Percentiles rank a stretch among this genome's conserved stretches.
Conservation (phyloP, 23 red algal genomes). For the Pyropia yezoensis region DNA sequence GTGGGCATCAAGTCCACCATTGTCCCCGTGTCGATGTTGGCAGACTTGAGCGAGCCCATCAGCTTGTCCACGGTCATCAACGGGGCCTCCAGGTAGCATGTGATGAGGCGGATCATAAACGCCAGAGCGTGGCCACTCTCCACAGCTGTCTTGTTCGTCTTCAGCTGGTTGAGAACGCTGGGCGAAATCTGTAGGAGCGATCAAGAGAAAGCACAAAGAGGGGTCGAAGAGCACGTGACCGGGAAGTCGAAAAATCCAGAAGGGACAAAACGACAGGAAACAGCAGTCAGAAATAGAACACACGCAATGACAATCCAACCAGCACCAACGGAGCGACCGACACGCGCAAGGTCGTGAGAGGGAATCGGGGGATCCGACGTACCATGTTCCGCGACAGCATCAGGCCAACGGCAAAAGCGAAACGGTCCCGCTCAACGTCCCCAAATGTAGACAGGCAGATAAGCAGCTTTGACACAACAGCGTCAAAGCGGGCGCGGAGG, state of each 20-base stretch:
- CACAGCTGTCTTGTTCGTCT: constrained; percentile 1
- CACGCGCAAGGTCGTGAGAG: too few relatives aligned
- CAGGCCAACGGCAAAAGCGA: constrained; percentile 36
- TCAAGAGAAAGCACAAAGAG: not conserved
- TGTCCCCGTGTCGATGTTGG: constrained; percentile 56
- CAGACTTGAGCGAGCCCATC: constrained; percentile 40
- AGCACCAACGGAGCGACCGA: too few relatives aligned
- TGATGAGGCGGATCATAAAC: constrained; percentile 66
- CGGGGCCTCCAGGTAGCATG: constrained; percentile 32
- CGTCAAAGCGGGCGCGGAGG: constrained; percentile 51
- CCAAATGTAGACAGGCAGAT: constrained; percentile 42
- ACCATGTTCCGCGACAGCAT: constrained; percentile 68
- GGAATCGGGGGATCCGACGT: too few relatives aligned
- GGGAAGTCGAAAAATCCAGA: too few relatives aligned
- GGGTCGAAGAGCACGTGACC: not conserved
- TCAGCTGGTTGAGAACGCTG: constrained; percentile 1
- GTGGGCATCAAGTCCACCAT: constrained; percentile 75
- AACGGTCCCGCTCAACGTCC: constrained; percentile 18
- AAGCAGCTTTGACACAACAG: constrained; percentile 47
- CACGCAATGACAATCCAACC: too few relatives aligned
- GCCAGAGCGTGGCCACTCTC: constrained; percentile 37
- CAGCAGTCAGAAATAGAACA: too few relatives aligned
- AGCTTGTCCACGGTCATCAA: constrained; percentile 60
- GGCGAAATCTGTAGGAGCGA: not conserved
- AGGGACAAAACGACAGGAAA: too few relatives aligned